Percentiles rank a stretch among this genome's conserved stretches.
Conservation (phyloP, 352 stramenopile species). For the Pythium coloratum region DNA sequence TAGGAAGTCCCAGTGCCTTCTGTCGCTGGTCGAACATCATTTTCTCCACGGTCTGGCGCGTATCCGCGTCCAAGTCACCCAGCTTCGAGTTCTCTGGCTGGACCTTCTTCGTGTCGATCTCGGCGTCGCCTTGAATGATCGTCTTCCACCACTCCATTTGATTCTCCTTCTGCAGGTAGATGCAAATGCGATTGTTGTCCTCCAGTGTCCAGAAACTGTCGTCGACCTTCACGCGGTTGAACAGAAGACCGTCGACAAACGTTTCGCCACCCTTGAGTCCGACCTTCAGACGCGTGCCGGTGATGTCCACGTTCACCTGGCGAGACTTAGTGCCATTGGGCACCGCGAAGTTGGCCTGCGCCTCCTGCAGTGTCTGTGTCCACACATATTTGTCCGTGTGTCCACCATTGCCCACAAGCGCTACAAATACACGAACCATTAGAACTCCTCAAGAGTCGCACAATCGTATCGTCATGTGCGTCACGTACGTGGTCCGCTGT, state of each 20-base stretch:
- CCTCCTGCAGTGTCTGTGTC: slow-evolving; percentile 98
- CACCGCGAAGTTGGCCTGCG: slow-evolving; percentile 91
- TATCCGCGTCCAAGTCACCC: slow-evolving; percentile 97
- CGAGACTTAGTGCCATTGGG: slow-evolving; percentile 92
- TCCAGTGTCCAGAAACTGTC: slow-evolving; percentile 99
- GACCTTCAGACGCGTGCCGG: slow-evolving; percentile 89
- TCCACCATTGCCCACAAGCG: slow-evolving; percentile 91
- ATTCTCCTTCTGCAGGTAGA: slow-evolving; percentile 98
- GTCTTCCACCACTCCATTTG: slow-evolving; percentile 99
- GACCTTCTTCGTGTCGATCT: slow-evolving; percentile 98
- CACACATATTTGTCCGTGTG: slow-evolving; percentile 95
- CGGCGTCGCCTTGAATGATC: slow-evolving; percentile 92
- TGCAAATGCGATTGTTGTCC: slow-evolving; percentile 83
- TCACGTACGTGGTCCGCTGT: slow-evolving; percentile 61
- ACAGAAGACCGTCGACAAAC: slow-evolving; percentile 91
- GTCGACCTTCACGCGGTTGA: slow-evolving; percentile 96
- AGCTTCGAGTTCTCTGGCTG: slow-evolving; percentile 99
- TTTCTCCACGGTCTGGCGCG: slow-evolving; percentile 99
- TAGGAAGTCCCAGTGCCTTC: slow-evolving; percentile 97
- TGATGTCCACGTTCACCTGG: slow-evolving; percentile 93
- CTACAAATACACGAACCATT: slow-evolving; percentile 33
- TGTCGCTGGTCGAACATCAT: slow-evolving; percentile 99
- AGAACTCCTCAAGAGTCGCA: slow-evolving; percentile 1
- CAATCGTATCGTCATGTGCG: not conserved
- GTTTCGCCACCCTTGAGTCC: slow-evolving; percentile 69